phyloP scores from a whole-genome alignment of 2,329 filamentous ascomycete species.

The Chaetothyriales sp. region DNA sequence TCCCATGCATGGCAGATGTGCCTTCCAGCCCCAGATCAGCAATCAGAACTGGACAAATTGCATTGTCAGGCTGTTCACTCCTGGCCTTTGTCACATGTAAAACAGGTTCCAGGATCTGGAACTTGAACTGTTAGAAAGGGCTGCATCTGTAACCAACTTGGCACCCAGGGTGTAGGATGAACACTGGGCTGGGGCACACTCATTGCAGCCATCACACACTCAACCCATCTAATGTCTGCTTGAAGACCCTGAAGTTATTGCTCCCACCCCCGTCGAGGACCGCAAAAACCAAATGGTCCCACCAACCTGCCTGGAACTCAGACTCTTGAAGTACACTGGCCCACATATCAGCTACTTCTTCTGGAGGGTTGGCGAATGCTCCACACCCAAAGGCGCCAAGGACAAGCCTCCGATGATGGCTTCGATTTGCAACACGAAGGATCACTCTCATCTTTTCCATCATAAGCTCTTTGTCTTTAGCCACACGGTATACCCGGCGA shows the following conservation, averaged over 20 bases:
- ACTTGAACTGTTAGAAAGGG: not conserved
- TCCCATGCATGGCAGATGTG: not conserved
- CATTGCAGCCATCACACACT: constrained; percentile 2
- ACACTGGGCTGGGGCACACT: not conserved
- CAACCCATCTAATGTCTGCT: constrained; percentile 9
- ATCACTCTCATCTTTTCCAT: constrained; percentile 49
- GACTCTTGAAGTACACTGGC: constrained; percentile 42
- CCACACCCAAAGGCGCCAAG: constrained; percentile 57
- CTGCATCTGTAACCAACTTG: not conserved
- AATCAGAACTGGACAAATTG: not conserved
- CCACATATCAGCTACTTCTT: constrained; percentile 49
- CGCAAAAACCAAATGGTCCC: constrained; percentile 50
- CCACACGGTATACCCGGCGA: constrained; percentile 25
- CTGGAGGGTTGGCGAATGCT: constrained; percentile 47
- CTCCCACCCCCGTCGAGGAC: constrained; percentile 30
- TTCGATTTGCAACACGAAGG: constrained; percentile 43
- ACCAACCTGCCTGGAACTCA: constrained; percentile 52
- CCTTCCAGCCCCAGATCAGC: not conserved
- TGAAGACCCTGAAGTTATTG: constrained; percentile 10
- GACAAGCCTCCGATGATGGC: constrained; percentile 44
- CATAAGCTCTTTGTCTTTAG: constrained; percentile 37
- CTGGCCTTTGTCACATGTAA: not conserved
- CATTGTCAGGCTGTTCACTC: not conserved
- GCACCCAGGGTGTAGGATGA: not conserved
- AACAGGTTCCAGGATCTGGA: not conserved